Evolutionary conservation across 345 rosid genomes (phyloP).

Genomic region (Populus deltoides): DNA sequence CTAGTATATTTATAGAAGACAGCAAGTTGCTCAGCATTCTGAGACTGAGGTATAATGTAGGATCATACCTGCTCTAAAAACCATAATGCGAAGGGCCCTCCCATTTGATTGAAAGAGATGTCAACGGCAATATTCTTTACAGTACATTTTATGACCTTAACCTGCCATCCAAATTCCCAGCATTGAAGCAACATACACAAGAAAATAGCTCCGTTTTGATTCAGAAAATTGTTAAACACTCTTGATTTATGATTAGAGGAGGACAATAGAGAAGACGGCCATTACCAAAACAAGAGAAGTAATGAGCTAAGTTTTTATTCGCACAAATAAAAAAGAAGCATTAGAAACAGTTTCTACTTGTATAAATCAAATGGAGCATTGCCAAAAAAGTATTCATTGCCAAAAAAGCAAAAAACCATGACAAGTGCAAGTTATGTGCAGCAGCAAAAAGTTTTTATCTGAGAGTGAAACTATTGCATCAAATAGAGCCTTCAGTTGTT

Average conservation of each 20-base stretch:
- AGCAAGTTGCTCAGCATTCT: neutral
- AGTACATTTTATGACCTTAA: conserved; percentile 80
- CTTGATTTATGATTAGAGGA: neutral
- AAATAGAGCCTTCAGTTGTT: neutral
- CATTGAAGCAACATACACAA: neutral
- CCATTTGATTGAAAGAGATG: conserved; percentile 89
- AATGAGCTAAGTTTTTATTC: neutral
- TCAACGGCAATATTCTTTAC: conserved; percentile 84
- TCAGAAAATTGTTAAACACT: neutral
- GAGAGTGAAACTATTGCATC: neutral
- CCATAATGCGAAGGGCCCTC: conserved; percentile 80
- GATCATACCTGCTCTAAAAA: conserved; percentile 80
- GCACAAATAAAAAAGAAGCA: neutral
- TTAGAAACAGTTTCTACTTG: neutral
- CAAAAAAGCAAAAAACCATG: neutral
- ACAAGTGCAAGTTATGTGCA: neutral
- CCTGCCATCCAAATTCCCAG: conserved; percentile 49
- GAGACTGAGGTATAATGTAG: neutral
- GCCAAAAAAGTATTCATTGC: neutral
- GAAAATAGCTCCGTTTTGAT: neutral
- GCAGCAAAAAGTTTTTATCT: neutral
- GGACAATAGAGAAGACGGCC: neutral
- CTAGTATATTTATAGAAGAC: neutral
- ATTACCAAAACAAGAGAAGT: neutral
- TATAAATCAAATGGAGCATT: neutral